Conservation (phyloP, 208 protist species). For the Trypanosoma theileri region DNA sequence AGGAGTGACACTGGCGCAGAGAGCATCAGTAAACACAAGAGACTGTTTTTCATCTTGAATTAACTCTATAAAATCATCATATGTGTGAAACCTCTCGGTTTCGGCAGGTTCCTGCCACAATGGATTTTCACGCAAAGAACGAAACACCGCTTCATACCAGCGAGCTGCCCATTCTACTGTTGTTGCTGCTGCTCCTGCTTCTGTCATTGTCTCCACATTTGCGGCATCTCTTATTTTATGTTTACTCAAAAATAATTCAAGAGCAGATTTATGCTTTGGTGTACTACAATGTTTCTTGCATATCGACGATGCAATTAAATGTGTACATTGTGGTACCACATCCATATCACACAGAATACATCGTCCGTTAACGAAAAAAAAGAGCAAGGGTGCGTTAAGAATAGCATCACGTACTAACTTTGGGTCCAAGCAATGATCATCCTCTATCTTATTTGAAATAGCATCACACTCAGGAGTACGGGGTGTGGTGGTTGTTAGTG, state of each 20-base stretch:
- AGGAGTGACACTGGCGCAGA: neutral
- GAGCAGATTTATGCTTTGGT: neutral
- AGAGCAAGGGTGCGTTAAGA: slow-evolving; percentile 1
- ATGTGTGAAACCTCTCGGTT: neutral
- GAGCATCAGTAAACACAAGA: slow-evolving; percentile 1
- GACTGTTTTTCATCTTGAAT: slow-evolving; percentile 4
- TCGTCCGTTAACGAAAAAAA: slow-evolving; percentile 12
- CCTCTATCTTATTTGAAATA: neutral
- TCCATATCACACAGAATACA: slow-evolving; percentile 8
- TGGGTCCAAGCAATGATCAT: neutral
- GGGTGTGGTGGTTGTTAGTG: too few relatives aligned
- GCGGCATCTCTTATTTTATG: neutral
- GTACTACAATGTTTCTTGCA: slow-evolving; percentile 15
- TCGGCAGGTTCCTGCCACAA: slow-evolving; percentile 18
- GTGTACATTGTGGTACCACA: neutral
- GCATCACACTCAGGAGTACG: neutral
- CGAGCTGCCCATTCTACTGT: slow-evolving; percentile 3
- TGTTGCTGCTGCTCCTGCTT: neutral
- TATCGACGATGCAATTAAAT: slow-evolving; percentile 1
- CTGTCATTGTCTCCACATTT: neutral
- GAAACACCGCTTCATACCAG: slow-evolving; percentile 14
- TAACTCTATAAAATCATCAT: slow-evolving; percentile 18
- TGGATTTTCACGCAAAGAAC: slow-evolving; percentile 2
- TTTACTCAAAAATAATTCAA: neutral
- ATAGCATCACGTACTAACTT: neutral